phyloP scores from a whole-genome alignment of 352 stramenopile genomes.

The Phytopythium mirpurense region DNA sequence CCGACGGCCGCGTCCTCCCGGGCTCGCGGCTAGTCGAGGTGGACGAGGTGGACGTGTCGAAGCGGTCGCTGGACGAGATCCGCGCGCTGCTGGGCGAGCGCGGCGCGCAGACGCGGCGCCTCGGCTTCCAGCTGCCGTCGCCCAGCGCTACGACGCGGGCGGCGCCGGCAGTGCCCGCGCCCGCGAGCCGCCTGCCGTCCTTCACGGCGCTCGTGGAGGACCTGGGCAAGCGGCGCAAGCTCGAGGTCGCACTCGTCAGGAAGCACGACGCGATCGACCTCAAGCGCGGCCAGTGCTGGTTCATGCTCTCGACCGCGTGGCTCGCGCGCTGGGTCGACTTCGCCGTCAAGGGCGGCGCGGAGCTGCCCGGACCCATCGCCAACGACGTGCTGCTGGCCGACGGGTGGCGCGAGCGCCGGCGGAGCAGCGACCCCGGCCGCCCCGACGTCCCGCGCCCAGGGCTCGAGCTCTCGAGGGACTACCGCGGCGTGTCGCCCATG shows the following conservation, averaged over 20 bases:
- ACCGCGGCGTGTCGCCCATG: slow-evolving; percentile 66
- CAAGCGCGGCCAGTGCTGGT: slow-evolving; percentile 68
- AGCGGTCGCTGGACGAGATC: slow-evolving; percentile 34
- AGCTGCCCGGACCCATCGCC: slow-evolving; percentile 46
- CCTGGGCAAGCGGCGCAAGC: slow-evolving; percentile 35
- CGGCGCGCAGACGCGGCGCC: slow-evolving; percentile 20
- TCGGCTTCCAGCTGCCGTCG: slow-evolving; percentile 43
- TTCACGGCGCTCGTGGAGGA: slow-evolving; percentile 42
- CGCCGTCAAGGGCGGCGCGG: slow-evolving; percentile 27
- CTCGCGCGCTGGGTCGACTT: slow-evolving; percentile 62
- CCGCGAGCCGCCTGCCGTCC: slow-evolving; percentile 9
- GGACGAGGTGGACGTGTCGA: slow-evolving; percentile 56
- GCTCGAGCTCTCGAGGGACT: slow-evolving; percentile 48
- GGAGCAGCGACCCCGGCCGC: slow-evolving; percentile 25
- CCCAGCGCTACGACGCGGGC: not conserved
- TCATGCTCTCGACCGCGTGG: slow-evolving; percentile 54
- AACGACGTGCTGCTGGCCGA: slow-evolving; percentile 50
- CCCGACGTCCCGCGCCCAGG: slow-evolving; percentile 35
- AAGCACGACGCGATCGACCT: slow-evolving; percentile 46
- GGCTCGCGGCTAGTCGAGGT: slow-evolving; percentile 54
- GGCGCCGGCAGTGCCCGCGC: not conserved
- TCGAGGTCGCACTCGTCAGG: slow-evolving; percentile 55
- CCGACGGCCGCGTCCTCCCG: slow-evolving; percentile 27
- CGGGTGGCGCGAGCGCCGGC: slow-evolving; percentile 33
- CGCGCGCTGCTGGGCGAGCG: slow-evolving; percentile 28